These are phyloP conservation scores for Rhizopus delemar DNA, from an alignment of 371 early-diverging fungal species.

Conservation along the genomic window DNA sequence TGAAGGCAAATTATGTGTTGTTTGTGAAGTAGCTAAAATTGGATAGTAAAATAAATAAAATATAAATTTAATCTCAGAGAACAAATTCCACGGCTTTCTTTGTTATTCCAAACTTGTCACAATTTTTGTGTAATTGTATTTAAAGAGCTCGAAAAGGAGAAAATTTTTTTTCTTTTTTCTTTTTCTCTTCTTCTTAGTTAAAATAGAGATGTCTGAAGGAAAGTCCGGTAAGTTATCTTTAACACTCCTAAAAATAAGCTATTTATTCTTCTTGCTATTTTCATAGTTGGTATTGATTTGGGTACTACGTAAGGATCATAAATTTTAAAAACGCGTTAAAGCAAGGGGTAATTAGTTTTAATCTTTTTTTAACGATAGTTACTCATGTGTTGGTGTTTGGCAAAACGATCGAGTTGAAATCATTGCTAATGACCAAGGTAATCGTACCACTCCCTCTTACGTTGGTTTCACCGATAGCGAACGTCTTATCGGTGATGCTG, in stretches of 20 bases:
- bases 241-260: too few relatives aligned
- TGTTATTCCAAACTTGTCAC: conserved; percentile 37
- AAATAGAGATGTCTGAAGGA: conserved; percentile 37
- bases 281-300: conserved; percentile 90
- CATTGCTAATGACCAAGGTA: conserved; percentile 97
- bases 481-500: conserved; percentile 89
- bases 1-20: conserved; percentile 74
- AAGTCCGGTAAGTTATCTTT: conserved; percentile 76
- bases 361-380: conserved; percentile 69
- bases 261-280: neutral
- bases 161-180: conserved; percentile 8
- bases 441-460: conserved; percentile 91
- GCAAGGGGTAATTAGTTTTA: neutral
- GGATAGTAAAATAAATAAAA: conserved; percentile 28
- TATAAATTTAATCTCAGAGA: neutral
- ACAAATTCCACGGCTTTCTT: conserved; percentile 31
- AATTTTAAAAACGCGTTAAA: conserved; percentile 6
- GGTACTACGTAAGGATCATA: conserved; percentile 99
- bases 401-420: conserved; percentile 96
- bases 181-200: conserved; percentile 21
- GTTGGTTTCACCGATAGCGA: conserved; percentile 87
- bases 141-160: conserved; percentile 3
- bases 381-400: conserved; percentile 98
- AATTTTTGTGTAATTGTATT: conserved; percentile 13
- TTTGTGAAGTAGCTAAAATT: conserved; percentile 81